Evolutionary conservation across 345 rosid species (phyloP), one percentile per base, ranked within the genome.

Genomic region (Nasturtium officinale): DNA sequence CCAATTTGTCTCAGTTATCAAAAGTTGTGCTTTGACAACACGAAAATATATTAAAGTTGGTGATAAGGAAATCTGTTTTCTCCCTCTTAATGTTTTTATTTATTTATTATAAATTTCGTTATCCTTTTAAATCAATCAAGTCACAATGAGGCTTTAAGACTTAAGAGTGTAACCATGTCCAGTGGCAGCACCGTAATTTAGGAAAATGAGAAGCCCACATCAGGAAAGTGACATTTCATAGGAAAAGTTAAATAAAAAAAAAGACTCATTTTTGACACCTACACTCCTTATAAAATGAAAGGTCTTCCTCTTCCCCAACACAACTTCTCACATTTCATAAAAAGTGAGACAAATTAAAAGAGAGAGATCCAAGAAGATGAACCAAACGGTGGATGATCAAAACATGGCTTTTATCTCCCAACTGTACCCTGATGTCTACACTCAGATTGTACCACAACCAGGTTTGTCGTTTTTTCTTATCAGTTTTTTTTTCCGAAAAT

Each of bases 321-420:
- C 73, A 67, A 38, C 67, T 77, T 75, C 81, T 74, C 80, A 80
- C 55, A 80, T 71, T 55, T 26, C 63, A 61, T 74, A 43, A 55
- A 75, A 53, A 64, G 77, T 57, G 80, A 71, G 77, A 77, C 80
- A 77, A 71, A 58, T 50, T 20, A 56, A 45, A 23, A 57, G 17
- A 9, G 37, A 46, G 67, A 61, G 58, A 47, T 54, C 53, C 56
- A 59, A 62, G 67, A 46, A 62, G 26, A 75, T 61, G 84, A 80
- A 52, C 67, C 56, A 59, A 35, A 57, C 75, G 18, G 69, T 76
- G 38, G 86, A 72, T 58, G 74, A 82, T 28, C 88, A 88, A 43
- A 82, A 78, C 42, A 75, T 85, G 83, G 78, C 66, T 6, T 79
- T 87, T 55, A 73, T 87, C 75, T 84, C 92, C 52, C 92, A 90